phyloP scores from a whole-genome alignment of 305 asterid species.

The Solanum hybrid region DNA sequence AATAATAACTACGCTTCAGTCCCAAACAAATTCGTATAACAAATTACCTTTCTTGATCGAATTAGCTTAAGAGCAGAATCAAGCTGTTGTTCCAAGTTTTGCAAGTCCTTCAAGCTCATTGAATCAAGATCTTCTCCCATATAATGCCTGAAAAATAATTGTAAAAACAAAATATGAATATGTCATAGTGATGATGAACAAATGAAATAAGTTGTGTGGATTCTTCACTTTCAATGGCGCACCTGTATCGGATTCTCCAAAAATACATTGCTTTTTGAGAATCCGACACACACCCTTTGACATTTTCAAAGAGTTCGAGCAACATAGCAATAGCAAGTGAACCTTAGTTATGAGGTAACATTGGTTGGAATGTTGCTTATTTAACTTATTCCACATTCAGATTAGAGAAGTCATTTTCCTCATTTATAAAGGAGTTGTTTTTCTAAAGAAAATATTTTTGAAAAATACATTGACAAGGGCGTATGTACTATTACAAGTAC shows the following conservation, averaged over 20 bases:
- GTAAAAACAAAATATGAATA: background rate
- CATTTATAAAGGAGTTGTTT: background rate
- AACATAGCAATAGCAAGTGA: too few species aligned
- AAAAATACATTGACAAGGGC: background rate
- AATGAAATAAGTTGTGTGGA: too few species aligned
- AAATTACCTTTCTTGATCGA: conserved; percentile 29
- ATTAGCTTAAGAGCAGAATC: conserved; percentile 65
- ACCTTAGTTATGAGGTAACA: too few species aligned
- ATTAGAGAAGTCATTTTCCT: background rate
- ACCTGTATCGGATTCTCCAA: too few species aligned
- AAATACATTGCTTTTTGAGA: too few species aligned
- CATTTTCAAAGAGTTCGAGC: too few species aligned
- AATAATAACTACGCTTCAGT: background rate
- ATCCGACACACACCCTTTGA: too few species aligned
- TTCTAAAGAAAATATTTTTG: background rate
- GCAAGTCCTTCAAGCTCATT: conserved; percentile 68
- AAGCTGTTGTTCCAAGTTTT: conserved; percentile 73
- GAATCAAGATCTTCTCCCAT: conserved; percentile 83
- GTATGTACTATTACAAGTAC: background rate
- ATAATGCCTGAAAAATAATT: conserved; percentile 37
- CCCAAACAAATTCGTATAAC: background rate
- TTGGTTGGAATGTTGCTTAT: too few species aligned
- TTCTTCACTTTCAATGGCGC: too few species aligned
- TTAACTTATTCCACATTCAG: too few species aligned
- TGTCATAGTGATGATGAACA: background rate